Base-by-base conservation (phyloP, 148 eudicot genomes). In the Cornus controversa region DNA sequence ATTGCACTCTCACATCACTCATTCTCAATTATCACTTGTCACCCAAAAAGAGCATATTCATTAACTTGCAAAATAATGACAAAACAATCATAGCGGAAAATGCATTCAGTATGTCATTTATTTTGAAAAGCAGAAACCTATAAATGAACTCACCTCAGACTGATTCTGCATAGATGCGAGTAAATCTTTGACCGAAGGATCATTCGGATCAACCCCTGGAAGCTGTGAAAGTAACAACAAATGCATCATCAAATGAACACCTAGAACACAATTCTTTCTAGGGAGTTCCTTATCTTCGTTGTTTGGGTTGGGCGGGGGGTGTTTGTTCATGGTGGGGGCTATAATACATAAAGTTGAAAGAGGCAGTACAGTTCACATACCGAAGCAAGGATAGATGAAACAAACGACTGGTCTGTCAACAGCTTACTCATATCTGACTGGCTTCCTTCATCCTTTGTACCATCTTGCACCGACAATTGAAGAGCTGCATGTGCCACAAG, bases 181-280 rank as follows among this genome's bases (percentile, higher is more conserved):
- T 85, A 96, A 83, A 77, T 91, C 95, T 82, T 86, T 90, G 70
- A 96, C 91, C 0, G 94, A 87, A 28, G 95, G 97, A 78, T 96
- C 99, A 90, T 93, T 96, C 25, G 95, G 98, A 84, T 90, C 98
- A 82, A 96, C 99, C 70, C 99, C 99, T 54, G 97, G 99, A 83
- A 96, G 97, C 97, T 96, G 92, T 42, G 20, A 79, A 70, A 76
- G 74, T 28, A 80, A 50, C 57, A 13, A 15, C 8, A 20, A 60
- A 2, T 57, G 28, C 24, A 45, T 54, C 22, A 23, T 10, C 27
- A 57, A 26, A 79, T 67, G 4, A 31, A n/a, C 36, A 62, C 24
- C 2, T 5, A 60, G 3, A 3, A 8, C 24, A n/a, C 20, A 14
- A 3, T 20, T 20, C 2, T 60, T 60, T n/a, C 24, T 18, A 22